Conservation (phyloP, 164 flowering plant species). For the Sedum album region DNA sequence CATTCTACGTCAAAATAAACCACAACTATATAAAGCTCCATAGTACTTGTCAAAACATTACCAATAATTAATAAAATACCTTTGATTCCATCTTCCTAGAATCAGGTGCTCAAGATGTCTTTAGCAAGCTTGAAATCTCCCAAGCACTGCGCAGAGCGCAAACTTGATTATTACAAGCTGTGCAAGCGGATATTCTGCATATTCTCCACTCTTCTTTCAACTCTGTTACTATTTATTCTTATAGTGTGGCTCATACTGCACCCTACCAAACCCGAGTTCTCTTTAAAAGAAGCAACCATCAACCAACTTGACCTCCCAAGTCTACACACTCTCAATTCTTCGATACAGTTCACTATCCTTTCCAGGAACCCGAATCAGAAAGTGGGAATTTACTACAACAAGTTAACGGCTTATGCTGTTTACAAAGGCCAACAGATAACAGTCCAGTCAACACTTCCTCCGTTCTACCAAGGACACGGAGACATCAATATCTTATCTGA, state of each 20-base stretch:
- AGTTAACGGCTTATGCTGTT: neutral
- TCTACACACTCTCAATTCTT: slow-evolving; percentile 5
- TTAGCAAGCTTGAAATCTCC: neutral
- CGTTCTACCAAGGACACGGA: slow-evolving; percentile 7
- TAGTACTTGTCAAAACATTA: neutral
- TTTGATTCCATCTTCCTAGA: neutral
- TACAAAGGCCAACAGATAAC: slow-evolving; percentile 9
- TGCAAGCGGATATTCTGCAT: slow-evolving; percentile 1
- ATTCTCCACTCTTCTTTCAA: slow-evolving; percentile 4
- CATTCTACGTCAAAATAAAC: neutral
- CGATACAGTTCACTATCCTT: neutral
- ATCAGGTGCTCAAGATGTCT: slow-evolving; percentile 8
- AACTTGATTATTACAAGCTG: neutral
- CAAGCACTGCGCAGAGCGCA: slow-evolving; percentile 3
- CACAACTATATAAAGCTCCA: neutral
- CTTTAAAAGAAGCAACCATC: slow-evolving; percentile 1
- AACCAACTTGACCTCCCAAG: slow-evolving; percentile 6
- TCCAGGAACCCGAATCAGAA: slow-evolving; percentile 7
- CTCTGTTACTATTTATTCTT: neutral
- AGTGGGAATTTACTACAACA: slow-evolving; percentile 6
- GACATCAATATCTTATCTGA: neutral
- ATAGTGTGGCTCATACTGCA: slow-evolving; percentile 6
- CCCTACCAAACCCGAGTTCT: slow-evolving; percentile 7
- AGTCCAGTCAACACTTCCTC: neutral
- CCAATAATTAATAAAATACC: neutral